A percentile compares a stretch with the other conserved stretches of the same genome.
These are phyloP conservation scores for Schoenoplectus tabernaemontani DNA, from an alignment of 202 grass and related monocot species.

Conservation along the genomic window DNA sequence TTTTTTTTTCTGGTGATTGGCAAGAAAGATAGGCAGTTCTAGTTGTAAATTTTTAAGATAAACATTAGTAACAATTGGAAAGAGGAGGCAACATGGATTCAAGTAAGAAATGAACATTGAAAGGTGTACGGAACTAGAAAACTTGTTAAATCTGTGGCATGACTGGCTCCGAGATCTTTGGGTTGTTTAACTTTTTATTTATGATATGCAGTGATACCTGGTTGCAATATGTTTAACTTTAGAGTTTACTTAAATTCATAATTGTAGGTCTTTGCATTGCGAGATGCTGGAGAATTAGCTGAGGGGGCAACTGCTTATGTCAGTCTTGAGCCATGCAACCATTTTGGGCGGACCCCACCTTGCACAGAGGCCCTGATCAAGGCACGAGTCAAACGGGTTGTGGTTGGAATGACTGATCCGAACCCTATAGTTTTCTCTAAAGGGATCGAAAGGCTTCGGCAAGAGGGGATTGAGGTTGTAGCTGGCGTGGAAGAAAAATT, in stretches of 20 bases:
- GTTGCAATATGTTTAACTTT: background rate
- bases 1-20: no score
- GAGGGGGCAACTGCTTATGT: constrained; percentile 74
- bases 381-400: constrained; percentile 67
- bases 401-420: constrained; percentile 86
- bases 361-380: constrained; percentile 70
- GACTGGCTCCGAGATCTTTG: background rate
- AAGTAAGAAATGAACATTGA: no score
- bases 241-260: background rate
- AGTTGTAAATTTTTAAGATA: no score
- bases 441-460: constrained; percentile 70
- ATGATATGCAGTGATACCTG: background rate
- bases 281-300: constrained; percentile 64
- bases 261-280: constrained; percentile 82
- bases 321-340: constrained; percentile 87
- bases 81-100: no score
- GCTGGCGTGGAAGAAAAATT: background rate
- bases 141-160: no score
- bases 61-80: no score
- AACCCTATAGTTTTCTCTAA: constrained; percentile 89
- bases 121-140: no score
- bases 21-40: no score
- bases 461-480: constrained; percentile 41
- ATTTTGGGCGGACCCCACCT: constrained; percentile 81
- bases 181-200: background rate